Base-by-base conservation (phyloP, 2,329 filamentous ascomycete genomes). In the Ascochyta pisi region DNA sequence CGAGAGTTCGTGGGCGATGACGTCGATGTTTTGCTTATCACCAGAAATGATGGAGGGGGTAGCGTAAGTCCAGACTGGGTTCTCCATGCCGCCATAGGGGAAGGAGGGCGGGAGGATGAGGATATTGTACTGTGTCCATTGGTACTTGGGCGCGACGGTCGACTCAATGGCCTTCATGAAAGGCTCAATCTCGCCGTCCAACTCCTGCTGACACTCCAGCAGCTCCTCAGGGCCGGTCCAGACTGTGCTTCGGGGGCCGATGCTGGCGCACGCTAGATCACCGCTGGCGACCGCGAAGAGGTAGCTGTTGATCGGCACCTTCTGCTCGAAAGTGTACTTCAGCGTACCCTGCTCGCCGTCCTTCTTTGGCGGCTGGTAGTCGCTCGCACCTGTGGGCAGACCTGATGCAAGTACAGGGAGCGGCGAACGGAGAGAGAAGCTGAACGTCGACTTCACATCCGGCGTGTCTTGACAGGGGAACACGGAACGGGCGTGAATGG, bases 391-490 rank as follows among this genome's bases (percentile, higher is more conserved):
- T 5, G 79, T 81, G 0, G 84, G 82, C 16, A 98, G 83, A 51
- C 95, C 95, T 69, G 92, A 96, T 29, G 94, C 93, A 53, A 98
- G 86, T n/a, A 97, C 93, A 0, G 92, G 92, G 13, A 96, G 84
- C 5, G 89, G 87, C 23, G 92, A 97, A 24, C 87, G 88, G 70
- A 99, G 89, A 69, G 89, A 90, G 81, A 97, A 97, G 60, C 88
- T 87, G 77, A 93, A 92, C 1, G 92, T 96, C n/a, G 91, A 92
- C 81, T 99, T 99, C 68, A 97, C 90, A 74, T 97, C 94, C 3
- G 95, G 95, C 0, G 95, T 98, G 73, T 99, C 95, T 79, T 98
- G 94, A 77, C 94, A 98, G 6, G 95, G 95, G 76, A 98, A 96
- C 58, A 98, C 85, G 43, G 92, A 96, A 57, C 95, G 88, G 39